Evolutionary conservation across 495 filamentous ascomycete genomes (phyloP).

Genomic region (Opeltia flavorubescens): DNA sequence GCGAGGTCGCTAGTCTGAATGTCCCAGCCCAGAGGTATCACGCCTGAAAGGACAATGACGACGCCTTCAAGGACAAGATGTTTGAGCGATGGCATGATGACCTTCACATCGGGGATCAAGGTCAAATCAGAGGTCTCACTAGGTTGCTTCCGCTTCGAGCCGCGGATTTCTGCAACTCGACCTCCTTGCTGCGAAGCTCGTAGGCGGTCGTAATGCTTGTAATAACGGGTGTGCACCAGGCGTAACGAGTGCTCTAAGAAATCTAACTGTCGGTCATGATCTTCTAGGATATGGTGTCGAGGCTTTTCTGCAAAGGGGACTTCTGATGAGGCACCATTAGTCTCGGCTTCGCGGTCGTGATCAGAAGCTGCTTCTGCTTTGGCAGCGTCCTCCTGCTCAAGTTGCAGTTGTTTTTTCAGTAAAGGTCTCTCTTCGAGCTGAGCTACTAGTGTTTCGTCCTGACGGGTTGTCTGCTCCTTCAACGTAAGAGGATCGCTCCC

Average conservation of each 20-base stretch:
- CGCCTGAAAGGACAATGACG: conserved; percentile 72
- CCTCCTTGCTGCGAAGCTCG: conserved; percentile 37
- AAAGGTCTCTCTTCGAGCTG: conserved; percentile 82
- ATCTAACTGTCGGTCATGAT: conserved; percentile 69
- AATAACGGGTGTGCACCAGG: conserved; percentile 65
- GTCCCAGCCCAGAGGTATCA: conserved; percentile 69
- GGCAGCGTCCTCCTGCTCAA: conserved; percentile 62
- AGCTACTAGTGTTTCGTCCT: conserved; percentile 71
- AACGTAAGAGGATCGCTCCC: conserved; percentile 56
- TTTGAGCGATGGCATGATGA: conserved; percentile 70
- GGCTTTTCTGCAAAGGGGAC: conserved; percentile 30
- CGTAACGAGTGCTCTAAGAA: conserved; percentile 60
- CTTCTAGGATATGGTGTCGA: conserved; percentile 68
- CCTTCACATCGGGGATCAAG: conserved; percentile 71
- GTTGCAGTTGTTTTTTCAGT: conserved; percentile 70
- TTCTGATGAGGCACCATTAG: conserved; percentile 26
- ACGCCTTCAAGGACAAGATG: conserved; percentile 49
- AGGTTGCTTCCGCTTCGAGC: conserved; percentile 34
- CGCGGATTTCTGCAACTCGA: conserved; percentile 43
- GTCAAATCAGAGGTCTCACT: conserved; percentile 38
- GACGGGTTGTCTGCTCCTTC: conserved; percentile 62
- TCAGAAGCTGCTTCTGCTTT: conserved; percentile 26
- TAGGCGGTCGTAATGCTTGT: conserved; percentile 55
- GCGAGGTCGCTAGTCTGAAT: conserved; percentile 69
- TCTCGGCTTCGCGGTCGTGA: conserved; percentile 12